These are phyloP conservation scores for Salix purpurea DNA, from an alignment of 345 rosid genomes.

Conservation along the genomic window DNA sequence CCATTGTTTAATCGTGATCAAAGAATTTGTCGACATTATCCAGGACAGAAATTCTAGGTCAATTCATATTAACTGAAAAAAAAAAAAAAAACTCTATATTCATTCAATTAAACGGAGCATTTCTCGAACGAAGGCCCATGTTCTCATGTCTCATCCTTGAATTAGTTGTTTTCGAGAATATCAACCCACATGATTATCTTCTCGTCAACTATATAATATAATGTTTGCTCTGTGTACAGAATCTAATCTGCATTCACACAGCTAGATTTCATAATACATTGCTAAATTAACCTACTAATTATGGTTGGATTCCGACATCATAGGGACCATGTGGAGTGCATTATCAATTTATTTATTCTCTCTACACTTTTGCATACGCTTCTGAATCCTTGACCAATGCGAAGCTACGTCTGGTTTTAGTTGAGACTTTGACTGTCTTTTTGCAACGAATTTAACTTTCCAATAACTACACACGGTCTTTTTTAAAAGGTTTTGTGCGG, in stretches of 20 bases:
- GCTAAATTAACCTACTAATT: neutral
- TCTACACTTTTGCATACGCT: neutral
- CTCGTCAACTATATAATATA: neutral
- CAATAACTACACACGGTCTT: no score
- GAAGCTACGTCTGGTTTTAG: neutral
- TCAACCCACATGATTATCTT: constrained; percentile 10
- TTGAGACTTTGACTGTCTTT: constrained; percentile 7
- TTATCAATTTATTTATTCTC: no score
- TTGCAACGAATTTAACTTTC: no score
- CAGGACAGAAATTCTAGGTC: neutral
- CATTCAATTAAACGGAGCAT: neutral
- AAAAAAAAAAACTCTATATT: neutral
- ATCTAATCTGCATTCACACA: constrained; percentile 10
- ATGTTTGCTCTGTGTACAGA: constrained; percentile 16
- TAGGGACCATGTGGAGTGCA: neutral
- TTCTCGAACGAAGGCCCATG: constrained; percentile 18
- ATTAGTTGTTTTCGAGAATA: neutral
- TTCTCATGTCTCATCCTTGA: constrained; percentile 9
- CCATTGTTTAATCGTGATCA: neutral
- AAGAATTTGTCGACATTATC: constrained; percentile 1
- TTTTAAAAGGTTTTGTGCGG: no score
- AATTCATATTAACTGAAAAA: neutral
- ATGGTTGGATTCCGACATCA: constrained; percentile 12
- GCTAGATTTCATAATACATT: no score
- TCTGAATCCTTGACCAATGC: neutral